Evolutionary conservation across 352 stramenopile species (phyloP).

Genomic region (Phytophthora syringae): DNA sequence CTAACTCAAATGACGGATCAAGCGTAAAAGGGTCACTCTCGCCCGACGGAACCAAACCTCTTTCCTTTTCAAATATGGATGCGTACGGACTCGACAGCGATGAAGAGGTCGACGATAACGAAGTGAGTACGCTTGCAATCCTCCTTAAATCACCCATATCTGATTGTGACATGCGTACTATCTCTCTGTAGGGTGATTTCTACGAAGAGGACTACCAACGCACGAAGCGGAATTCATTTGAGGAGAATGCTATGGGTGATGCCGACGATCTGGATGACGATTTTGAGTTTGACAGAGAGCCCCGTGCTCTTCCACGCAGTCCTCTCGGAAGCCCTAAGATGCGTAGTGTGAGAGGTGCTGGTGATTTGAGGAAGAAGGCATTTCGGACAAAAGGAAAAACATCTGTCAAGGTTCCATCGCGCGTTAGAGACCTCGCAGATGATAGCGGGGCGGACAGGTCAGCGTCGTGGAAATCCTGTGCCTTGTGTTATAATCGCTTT

Average conservation of each 20-base stretch:
- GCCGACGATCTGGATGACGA: conserved; percentile 86
- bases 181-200: conserved; percentile 57
- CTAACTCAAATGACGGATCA: conserved; percentile 74
- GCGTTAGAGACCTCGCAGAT: conserved; percentile 67
- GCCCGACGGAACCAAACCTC: conserved; percentile 60
- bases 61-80: conserved; percentile 67
- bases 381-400: conserved; percentile 64
- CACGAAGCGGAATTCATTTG: conserved; percentile 76
- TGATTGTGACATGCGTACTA: conserved; percentile 10
- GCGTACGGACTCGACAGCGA: conserved; percentile 80
- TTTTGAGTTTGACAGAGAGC: conserved; percentile 89
- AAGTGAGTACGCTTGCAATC: conserved; percentile 43
- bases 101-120: conserved; percentile 87
- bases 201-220: conserved; percentile 81
- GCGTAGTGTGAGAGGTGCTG: conserved; percentile 34
- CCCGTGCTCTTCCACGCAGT: conserved; percentile 49
- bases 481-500: background rate
- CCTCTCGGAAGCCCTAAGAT: conserved; percentile 66
- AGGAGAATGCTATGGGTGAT: conserved; percentile 79
- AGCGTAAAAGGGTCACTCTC: conserved; percentile 76
- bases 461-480: background rate
- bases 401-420: conserved; percentile 51
- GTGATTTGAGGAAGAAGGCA: conserved; percentile 55
- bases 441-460: conserved; percentile 87
- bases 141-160: background rate